phyloP scores from a whole-genome alignment of 257 asterid species.

The Nicotiana sylvestris region DNA sequence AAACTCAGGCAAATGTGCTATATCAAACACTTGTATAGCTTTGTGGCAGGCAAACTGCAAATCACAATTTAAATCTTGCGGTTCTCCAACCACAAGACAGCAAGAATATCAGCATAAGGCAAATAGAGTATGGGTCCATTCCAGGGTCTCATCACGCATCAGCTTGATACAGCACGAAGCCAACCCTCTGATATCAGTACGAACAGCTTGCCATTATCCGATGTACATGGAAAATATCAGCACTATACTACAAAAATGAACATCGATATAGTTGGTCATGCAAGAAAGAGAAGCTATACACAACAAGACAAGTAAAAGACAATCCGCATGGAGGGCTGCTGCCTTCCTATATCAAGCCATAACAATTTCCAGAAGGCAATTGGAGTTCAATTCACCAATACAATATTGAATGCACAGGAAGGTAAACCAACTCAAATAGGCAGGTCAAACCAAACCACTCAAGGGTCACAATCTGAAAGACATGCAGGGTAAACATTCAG shows the following conservation, averaged over 20 bases:
- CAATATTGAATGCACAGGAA: background rate
- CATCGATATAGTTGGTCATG: background rate
- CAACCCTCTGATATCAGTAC: background rate
- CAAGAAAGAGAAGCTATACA: background rate
- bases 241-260: background rate
- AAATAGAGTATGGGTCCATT: background rate
- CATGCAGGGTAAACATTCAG: background rate
- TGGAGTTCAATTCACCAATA: background rate
- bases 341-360: background rate
- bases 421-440: background rate
- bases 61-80: background rate
- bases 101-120: background rate
- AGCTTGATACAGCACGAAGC: background rate
- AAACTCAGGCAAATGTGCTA: background rate
- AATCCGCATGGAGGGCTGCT: background rate
- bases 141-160: background rate
- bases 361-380: background rate
- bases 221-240: background rate
- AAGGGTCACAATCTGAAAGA: background rate
- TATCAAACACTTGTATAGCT: background rate
- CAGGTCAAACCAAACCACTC: background rate
- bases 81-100: background rate
- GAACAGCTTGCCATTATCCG: background rate
- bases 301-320: background rate
- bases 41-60: background rate